phyloP scores from a whole-genome alignment of 2,329 filamentous ascomycete species.

The Nemania sp. region DNA sequence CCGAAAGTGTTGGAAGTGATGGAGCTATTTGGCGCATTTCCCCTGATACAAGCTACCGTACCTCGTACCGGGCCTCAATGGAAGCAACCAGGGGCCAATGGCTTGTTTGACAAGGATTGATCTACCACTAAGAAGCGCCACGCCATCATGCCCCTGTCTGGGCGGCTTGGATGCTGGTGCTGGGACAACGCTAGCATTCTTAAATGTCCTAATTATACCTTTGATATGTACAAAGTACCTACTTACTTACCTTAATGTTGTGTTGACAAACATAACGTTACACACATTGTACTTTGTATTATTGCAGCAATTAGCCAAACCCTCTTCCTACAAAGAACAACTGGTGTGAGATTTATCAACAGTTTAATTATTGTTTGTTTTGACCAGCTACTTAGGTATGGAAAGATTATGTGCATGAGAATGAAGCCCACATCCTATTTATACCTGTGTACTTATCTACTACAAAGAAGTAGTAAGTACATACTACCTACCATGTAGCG shows the following conservation, averaged over 20 bases:
- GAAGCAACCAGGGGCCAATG: constrained; percentile 12
- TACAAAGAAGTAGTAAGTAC: no score
- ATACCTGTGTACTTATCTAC: no score
- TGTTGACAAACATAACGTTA: background rate
- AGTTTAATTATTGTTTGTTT: no score
- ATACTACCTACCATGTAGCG: no score
- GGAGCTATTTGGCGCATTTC: constrained; percentile 19
- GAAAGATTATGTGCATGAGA: no score
- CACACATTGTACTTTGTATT: no score
- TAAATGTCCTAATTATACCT: background rate
- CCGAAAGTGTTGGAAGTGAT: constrained; percentile 6
- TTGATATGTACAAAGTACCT: background rate
- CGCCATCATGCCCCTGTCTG: background rate
- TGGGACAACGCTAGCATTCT: background rate
- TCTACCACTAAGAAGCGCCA: background rate
- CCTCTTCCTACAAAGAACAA: no score
- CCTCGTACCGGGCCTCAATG: background rate
- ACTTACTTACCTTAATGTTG: no score
- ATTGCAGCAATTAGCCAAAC: no score
- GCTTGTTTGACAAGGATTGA: constrained; percentile 10
- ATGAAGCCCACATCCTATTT: no score
- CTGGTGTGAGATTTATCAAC: no score
- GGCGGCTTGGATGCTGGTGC: background rate
- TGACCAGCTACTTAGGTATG: no score
- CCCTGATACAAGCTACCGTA: constrained; percentile 21